Percentiles rank a stretch among this genome's conserved stretches.
These are phyloP conservation scores for Chenopodium suecicum DNA, from an alignment of 148 eudicot genomes.

Conservation along the genomic window DNA sequence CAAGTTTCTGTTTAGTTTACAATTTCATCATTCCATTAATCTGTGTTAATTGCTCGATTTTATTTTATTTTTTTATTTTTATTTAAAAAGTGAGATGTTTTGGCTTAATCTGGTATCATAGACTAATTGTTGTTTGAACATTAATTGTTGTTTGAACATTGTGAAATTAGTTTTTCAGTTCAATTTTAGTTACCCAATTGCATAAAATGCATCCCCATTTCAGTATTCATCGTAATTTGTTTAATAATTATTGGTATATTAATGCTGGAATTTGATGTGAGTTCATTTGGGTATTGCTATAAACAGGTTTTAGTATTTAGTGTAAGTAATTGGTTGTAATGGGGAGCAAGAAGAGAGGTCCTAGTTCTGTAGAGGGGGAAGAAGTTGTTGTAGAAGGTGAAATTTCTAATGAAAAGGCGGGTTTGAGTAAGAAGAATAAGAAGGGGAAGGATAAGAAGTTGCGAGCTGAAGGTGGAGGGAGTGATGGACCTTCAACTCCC, in stretches of 20 bases:
- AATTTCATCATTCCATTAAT: no score
- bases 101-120: not conserved
- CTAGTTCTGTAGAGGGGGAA: conserved; percentile 30
- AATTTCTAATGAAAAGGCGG: conserved; percentile 22
- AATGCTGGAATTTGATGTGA: not conserved
- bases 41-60: no score
- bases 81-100: no score
- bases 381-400: conserved; percentile 25
- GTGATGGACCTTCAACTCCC: conserved; percentile 25
- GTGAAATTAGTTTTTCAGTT: no score
- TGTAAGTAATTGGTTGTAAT: conserved; percentile 12
- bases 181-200: not conserved
- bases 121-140: no score
- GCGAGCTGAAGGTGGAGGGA: conserved; percentile 28
- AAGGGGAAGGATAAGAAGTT: conserved; percentile 36
- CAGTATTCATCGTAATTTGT: no score
- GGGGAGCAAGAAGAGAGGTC: conserved; percentile 56
- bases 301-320: not conserved
- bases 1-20: no score
- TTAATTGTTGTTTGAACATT: no score
- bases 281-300: not conserved
- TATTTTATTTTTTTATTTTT: no score
- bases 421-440: conserved; percentile 47
- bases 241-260: not conserved
- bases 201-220: no score